Evolutionary conservation across 495 filamentous ascomycete species (phyloP), one percentile per base, ranked within the genome.

Genomic region (Podospora pseudoanserina): DNA sequence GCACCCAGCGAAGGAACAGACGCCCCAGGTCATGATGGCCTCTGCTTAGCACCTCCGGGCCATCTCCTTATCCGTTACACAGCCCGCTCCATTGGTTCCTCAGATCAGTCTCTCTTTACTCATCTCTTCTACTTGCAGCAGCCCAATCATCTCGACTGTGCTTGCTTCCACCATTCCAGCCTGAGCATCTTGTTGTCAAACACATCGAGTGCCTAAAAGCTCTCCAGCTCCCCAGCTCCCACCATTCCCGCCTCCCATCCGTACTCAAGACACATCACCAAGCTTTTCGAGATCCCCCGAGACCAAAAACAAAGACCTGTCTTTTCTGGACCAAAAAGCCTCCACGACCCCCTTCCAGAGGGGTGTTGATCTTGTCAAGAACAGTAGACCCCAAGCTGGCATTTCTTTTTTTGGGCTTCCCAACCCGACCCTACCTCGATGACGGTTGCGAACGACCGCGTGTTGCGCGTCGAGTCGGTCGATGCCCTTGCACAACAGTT

Each of bases 401-500:
- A 58, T 20, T 58, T 58, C n/a, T 58, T 58, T 58, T 58, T 58
- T 58, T 19, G 55, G 39, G 9, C 39, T 13, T 49, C 39, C 39
- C 39, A 49, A 49, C 39, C 9, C 30, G 56, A 59, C 11, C 19
- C 60, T 53, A 56, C 61, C 28, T 65, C 68, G 69, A 79, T 76
- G 72, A 70, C 71, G 57, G 64, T 59, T 56, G 49, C 69, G 53
- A 63, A 65, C 69, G 64, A 67, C 60, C 60, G 44, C 54, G 54
- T 70, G 62, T 71, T 76, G 63, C 75, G 71, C 60, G 76, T 81
- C 73, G 80, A 84, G 65, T 76, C 74, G 13, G 75, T 83, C 65
- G 80, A 82, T 69, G 79, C 70, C 34, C 78, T 79, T 57, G 78
- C 80, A 9, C 75, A 77, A 16, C 76, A 76, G 60, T 67, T 82